Conservation (phyloP, 495 filamentous ascomycete species). For the Penicillium cinerascens region DNA sequence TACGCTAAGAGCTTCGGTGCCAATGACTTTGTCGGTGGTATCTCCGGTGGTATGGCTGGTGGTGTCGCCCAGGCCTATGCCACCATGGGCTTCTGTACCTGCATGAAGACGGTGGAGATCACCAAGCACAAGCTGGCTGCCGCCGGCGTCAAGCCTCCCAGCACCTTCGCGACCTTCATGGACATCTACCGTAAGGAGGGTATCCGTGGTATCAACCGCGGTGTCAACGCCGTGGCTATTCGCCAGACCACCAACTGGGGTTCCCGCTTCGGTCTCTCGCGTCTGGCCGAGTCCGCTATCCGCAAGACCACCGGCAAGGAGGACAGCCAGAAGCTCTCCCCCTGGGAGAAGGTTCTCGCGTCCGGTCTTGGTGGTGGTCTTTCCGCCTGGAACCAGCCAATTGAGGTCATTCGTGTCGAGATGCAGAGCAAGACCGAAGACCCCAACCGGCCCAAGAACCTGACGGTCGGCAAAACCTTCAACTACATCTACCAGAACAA, state of each 20-base stretch:
- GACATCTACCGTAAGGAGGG: conserved; percentile 94
- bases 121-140: conserved; percentile 95
- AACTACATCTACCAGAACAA: conserved; percentile 89
- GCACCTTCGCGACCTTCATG: conserved; percentile 93
- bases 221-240: conserved; percentile 97
- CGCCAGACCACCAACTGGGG: conserved; percentile 99
- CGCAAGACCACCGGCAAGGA: conserved; percentile 77
- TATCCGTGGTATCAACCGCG: conserved; percentile 93
- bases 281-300: conserved; percentile 87
- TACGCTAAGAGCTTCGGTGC: conserved; percentile 79
- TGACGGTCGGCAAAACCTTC: conserved; percentile 91
- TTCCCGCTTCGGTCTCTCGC: conserved; percentile 86
- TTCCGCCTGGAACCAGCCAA: conserved; percentile 98
- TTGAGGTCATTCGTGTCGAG: conserved; percentile 98
- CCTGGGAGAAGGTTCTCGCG: conserved; percentile 85
- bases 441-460: conserved; percentile 95
- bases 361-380: conserved; percentile 87
- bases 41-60: conserved; percentile 86
- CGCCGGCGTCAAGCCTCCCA: conserved; percentile 72
- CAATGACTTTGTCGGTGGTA: conserved; percentile 80
- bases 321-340: conserved; percentile 67
- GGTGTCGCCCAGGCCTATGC: conserved; percentile 98
- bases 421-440: conserved; percentile 99
- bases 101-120: conserved; percentile 99
- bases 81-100: conserved; percentile 99